These are phyloP conservation scores for Alternaria alternata DNA, from an alignment of 2,329 filamentous ascomycete genomes.

Conservation along the genomic window DNA sequence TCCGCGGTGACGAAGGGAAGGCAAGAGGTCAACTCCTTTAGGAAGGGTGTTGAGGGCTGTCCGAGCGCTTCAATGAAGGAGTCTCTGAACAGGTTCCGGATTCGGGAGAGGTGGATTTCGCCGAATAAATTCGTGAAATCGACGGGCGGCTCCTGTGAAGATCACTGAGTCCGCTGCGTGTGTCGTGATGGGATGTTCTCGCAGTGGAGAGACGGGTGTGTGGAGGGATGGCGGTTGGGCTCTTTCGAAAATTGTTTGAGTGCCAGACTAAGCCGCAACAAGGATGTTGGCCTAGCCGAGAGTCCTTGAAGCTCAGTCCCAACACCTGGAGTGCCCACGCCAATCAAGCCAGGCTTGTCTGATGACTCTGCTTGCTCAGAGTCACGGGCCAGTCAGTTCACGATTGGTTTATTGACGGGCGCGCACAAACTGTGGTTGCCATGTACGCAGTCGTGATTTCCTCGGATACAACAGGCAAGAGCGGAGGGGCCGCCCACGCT, in stretches of 20 bases:
- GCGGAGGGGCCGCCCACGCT: conserved; percentile 13
- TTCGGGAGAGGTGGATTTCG: conserved; percentile 41
- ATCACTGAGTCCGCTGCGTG: conserved; percentile 41
- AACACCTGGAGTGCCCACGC: conserved; percentile 14
- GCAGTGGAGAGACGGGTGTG: conserved; percentile 44
- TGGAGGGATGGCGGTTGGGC: conserved; percentile 21
- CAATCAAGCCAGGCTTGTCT: not conserved
- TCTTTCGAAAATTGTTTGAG: conserved; percentile 37
- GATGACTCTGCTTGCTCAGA: not conserved
- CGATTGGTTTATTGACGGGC: not conserved
- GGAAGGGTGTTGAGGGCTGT: conserved; percentile 45
- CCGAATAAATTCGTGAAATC: conserved; percentile 50
- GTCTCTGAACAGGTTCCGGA: conserved; percentile 40
- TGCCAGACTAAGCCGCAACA: conserved; percentile 31
- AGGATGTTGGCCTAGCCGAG: conserved; percentile 23
- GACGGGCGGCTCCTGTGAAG: conserved; percentile 45
- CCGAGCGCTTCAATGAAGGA: conserved; percentile 43
- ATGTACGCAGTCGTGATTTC: conserved; percentile 1
- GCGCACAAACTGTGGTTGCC: not conserved
- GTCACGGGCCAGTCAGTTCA: not conserved
- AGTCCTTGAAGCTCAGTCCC: conserved; percentile 15
- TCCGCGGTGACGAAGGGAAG: conserved; percentile 29
- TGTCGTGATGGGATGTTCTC: conserved; percentile 41
- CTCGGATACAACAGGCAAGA: conserved; percentile 15
- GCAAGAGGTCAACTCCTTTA: conserved; percentile 36